phyloP scores from a whole-genome alignment of 805 yeast genomes.

The Saccharomycopsis fibuligera region DNA sequence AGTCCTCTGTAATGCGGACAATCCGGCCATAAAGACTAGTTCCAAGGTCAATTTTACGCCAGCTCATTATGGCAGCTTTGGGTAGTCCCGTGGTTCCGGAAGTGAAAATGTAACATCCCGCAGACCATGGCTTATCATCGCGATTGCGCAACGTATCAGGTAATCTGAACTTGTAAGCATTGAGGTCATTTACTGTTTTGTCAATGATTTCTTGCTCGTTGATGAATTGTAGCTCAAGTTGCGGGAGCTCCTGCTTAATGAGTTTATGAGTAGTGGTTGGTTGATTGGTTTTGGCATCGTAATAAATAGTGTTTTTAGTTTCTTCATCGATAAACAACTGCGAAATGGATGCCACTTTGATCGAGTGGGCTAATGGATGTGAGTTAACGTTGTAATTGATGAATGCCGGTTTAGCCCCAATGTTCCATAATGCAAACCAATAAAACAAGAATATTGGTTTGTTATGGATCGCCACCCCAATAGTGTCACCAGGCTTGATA shows the following conservation, averaged over 20 bases:
- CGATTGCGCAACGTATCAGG: conserved; percentile 53
- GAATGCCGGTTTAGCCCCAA: conserved; percentile 86
- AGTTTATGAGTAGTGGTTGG: conserved; percentile 33
- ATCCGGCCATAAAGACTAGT: conserved; percentile 63
- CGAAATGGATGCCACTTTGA: conserved; percentile 56
- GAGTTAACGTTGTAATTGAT: conserved; percentile 75
- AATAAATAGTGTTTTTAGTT: conserved; percentile 43
- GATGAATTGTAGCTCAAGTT: conserved; percentile 40
- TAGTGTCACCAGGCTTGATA: conserved; percentile 56
- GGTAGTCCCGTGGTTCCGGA: conserved; percentile 96
- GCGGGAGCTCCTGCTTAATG: conserved; percentile 32
- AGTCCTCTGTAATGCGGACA: conserved; percentile 46
- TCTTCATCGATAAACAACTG: conserved; percentile 73
- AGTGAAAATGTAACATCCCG: conserved; percentile 75
- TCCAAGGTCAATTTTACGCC: conserved; percentile 79
- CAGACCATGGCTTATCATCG: conserved; percentile 47
- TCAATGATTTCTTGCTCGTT: conserved; percentile 43
- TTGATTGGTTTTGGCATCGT: conserved; percentile 23
- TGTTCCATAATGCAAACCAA: conserved; percentile 85
- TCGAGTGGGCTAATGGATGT: conserved; percentile 71
- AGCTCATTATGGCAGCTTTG: conserved; percentile 86
- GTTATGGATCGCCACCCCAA: conserved; percentile 74
- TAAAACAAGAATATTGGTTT: conserved; percentile 73
- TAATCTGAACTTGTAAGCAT: conserved; percentile 47
- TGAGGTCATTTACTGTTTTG: conserved; percentile 34